Percentiles rank a stretch among this genome's conserved stretches.
Evolutionary conservation across 1,284 basidiomycete genomes (phyloP).

Genomic region (Pyrrhoderma noxium): DNA sequence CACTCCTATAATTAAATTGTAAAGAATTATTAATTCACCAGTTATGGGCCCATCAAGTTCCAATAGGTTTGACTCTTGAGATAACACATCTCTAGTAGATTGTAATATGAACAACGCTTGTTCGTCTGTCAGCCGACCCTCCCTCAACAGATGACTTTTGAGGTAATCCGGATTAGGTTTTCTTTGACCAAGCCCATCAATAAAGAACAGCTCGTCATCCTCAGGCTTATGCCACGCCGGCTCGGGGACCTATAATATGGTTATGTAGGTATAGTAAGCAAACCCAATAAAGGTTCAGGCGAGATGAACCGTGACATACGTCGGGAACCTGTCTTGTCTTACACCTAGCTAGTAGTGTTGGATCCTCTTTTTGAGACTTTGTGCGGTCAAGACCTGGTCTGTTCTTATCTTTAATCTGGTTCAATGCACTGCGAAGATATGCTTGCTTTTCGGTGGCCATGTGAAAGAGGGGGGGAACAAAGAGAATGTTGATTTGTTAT

Average conservation of each 20-base stretch:
- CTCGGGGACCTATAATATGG: constrained; percentile 48
- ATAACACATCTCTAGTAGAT: constrained; percentile 69
- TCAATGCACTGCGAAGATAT: constrained; percentile 12
- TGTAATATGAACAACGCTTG: constrained; percentile 88
- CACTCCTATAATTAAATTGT: too few relatives aligned
- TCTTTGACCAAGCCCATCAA: constrained; percentile 33
- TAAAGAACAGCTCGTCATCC: constrained; percentile 65
- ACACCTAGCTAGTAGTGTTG: constrained; percentile 8
- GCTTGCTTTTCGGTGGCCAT: neutral
- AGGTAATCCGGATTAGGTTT: constrained; percentile 82
- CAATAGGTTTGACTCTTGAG: constrained; percentile 82
- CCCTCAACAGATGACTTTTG: constrained; percentile 89
- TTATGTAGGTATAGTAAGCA: neutral
- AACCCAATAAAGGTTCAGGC: neutral
- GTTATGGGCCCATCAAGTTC: constrained; percentile 89
- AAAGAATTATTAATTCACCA: constrained; percentile 55
- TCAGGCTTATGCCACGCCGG: constrained; percentile 66
- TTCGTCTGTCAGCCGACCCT: constrained; percentile 80
- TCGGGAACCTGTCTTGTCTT: constrained; percentile 16
- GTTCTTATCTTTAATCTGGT: constrained; percentile 14
- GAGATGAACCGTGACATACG: constrained; percentile 10
- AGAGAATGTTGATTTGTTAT: neutral
- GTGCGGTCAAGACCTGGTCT: constrained; percentile 11
- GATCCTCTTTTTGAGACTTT: constrained; percentile 9
- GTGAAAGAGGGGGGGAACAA: neutral